Percentiles rank a stretch among this genome's conserved stretches.
Conservation (phyloP, 805 yeast species). For the Priceomyces medius region DNA sequence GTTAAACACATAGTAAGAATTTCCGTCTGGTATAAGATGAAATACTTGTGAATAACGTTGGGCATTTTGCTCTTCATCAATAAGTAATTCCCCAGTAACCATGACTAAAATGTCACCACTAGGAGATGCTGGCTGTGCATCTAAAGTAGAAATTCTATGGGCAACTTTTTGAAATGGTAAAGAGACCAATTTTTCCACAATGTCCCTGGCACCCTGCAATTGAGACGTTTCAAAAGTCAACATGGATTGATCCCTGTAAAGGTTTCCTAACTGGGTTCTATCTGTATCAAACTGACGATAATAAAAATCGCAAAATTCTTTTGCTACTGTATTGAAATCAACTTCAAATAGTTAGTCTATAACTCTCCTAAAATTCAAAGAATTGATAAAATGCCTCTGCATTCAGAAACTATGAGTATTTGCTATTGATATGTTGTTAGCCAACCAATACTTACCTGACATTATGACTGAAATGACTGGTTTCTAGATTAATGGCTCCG, state of each 20-base stretch:
- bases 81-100: constrained; percentile 93
- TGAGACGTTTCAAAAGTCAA: constrained; percentile 93
- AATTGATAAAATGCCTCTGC: constrained; percentile 5
- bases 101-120: constrained; percentile 90
- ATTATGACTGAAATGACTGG: constrained; percentile 1
- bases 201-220: constrained; percentile 89
- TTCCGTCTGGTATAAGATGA: constrained; percentile 92
- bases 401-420: neutral
- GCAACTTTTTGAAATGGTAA: constrained; percentile 91
- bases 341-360: constrained; percentile 18
- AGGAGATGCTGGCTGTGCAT: constrained; percentile 97
- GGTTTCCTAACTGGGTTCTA: constrained; percentile 86
- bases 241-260: constrained; percentile 97
- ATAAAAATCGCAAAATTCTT: constrained; percentile 91
- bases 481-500: neutral
- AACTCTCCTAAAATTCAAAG: neutral
- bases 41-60: constrained; percentile 97
- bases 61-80: constrained; percentile 92
- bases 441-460: constrained; percentile 8
- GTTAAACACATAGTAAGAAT: constrained; percentile 90
- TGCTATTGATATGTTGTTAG: neutral
- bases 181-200: constrained; percentile 86
- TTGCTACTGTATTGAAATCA: constrained; percentile 47
- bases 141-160: constrained; percentile 91
- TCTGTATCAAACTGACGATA: constrained; percentile 93